Conservation (phyloP, 805 yeast species). For the Grigorovia transvaalensis region DNA sequence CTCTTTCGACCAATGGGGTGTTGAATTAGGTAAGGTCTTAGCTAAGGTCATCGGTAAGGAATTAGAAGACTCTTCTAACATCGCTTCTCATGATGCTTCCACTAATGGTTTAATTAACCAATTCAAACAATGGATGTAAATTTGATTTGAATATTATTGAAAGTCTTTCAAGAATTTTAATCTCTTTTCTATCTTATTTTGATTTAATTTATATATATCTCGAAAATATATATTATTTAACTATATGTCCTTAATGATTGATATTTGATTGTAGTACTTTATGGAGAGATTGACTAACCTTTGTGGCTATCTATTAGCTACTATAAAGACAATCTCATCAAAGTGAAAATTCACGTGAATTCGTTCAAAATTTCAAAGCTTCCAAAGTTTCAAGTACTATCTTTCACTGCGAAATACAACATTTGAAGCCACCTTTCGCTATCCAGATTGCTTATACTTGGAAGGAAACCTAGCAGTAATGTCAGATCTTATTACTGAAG, state of each 20-base stretch:
- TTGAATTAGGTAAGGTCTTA: conserved; percentile 94
- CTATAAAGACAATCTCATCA: too few relatives aligned
- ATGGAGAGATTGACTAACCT: too few relatives aligned
- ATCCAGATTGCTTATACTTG: not conserved
- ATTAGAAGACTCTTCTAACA: conserved; percentile 50
- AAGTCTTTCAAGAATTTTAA: not conserved
- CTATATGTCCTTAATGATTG: not conserved
- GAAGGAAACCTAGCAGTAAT: not conserved
- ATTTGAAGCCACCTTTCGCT: too few relatives aligned
- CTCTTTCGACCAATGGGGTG: conserved; percentile 99
- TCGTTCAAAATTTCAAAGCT: too few relatives aligned
- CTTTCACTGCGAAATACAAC: too few relatives aligned
- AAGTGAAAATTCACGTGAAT: too few relatives aligned
- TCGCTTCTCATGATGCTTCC: conserved; percentile 73
- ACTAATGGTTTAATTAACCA: conserved; percentile 90
- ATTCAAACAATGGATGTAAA: conserved; percentile 72
- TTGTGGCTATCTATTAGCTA: too few relatives aligned
- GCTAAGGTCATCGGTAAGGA: conserved; percentile 94
- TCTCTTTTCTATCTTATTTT: not conserved
- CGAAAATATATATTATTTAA: not conserved
- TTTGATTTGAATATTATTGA: not conserved
- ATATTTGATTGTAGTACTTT: not conserved
- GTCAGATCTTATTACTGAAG: conserved; percentile 11
- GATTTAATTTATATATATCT: not conserved
- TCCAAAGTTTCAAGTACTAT: too few relatives aligned